Conservation (phyloP, 2,329 filamentous ascomycete species). For the Stemphylium beticola region DNA sequence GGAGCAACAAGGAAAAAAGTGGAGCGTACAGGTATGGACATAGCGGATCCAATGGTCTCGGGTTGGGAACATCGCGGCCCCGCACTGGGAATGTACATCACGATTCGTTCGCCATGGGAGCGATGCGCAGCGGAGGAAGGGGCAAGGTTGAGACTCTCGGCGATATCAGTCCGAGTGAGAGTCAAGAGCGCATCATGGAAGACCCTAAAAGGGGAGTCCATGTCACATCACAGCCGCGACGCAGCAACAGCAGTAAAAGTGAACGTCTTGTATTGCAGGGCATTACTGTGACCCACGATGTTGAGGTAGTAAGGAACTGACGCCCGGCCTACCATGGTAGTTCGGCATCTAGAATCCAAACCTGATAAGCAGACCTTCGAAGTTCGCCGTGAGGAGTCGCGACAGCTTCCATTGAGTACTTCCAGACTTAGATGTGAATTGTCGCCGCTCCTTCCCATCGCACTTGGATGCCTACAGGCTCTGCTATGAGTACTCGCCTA, state of each 20-base stretch:
- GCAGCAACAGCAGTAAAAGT: conserved; percentile 5
- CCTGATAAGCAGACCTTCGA: too few relatives aligned
- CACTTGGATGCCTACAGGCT: too few relatives aligned
- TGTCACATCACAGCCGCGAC: conserved; percentile 1
- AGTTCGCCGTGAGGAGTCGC: too few relatives aligned
- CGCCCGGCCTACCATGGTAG: too few relatives aligned
- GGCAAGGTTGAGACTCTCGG: conserved; percentile 5
- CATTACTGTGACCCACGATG: conserved; percentile 16
- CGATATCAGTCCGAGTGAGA: conserved; percentile 20
- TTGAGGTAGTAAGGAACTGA: conserved; percentile 12
- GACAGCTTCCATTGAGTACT: too few relatives aligned
- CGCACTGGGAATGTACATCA: not conserved
- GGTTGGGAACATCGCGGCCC: not conserved
- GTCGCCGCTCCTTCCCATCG: too few relatives aligned
- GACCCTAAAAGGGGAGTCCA: conserved; percentile 1
- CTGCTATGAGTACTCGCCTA: too few relatives aligned
- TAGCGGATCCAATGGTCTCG: not conserved
- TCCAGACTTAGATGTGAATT: too few relatives aligned
- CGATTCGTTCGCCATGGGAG: conserved; percentile 2
- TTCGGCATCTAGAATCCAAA: too few relatives aligned
- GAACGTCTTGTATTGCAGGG: conserved; percentile 9
- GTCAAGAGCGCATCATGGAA: conserved; percentile 19
- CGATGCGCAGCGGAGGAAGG: conserved; percentile 6
- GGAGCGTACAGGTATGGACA: conserved; percentile 12
- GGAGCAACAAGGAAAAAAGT: conserved; percentile 12